Base-by-base conservation (phyloP, 139 green algal genomes). In the Volvox africanus region DNA sequence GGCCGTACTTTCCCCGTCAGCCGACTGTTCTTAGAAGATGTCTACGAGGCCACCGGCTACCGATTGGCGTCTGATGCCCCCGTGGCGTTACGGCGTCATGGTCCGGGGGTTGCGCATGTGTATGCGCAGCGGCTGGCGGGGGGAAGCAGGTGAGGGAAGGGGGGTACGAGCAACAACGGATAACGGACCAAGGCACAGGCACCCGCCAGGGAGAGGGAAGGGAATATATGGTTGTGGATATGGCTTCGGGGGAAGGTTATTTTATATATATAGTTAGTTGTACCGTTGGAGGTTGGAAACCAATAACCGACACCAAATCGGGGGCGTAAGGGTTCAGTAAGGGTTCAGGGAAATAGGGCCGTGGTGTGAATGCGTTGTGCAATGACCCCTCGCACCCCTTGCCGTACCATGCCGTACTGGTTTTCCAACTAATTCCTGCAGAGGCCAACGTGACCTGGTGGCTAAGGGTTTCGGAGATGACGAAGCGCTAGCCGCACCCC, bases 1-100 rank as follows among this genome's bases (percentile, higher is more conserved):
- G 98, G 98, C 24, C 93, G 97, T 62, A 99, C 97, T 37, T 99
- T 98, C 93, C 98, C 98, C 22, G 98, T 99, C 55, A 55, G 95
- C 61, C 89, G 94, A 24, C 77, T 94, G 17, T 99, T 96, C 94
- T 91, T 99, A 73, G 98, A 99, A 92, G 97, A 99, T 80, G 94
- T 96, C 28, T 98, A 98, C 86, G 89, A 96, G 61, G 36, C 32
- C 82, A 92, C 79, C 1, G 22, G 33, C 13, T 94, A 94, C 88
- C 75, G 88, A 5, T 87, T 94, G n/a, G 91, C 91, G 1, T 87
- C 89, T 18, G 96, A 98, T 78, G 92, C 94, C 0, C 89, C 90
- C 2, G 95, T 94, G 14, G 96, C 96, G 0, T 73, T 96, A n/a
- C 90, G 94, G 20, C 68, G 79, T 9, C 35, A 37, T 16, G 75